Evolutionary conservation across 1,284 basidiomycete genomes (phyloP).

Genomic region (Ganoderma lucidum): DNA sequence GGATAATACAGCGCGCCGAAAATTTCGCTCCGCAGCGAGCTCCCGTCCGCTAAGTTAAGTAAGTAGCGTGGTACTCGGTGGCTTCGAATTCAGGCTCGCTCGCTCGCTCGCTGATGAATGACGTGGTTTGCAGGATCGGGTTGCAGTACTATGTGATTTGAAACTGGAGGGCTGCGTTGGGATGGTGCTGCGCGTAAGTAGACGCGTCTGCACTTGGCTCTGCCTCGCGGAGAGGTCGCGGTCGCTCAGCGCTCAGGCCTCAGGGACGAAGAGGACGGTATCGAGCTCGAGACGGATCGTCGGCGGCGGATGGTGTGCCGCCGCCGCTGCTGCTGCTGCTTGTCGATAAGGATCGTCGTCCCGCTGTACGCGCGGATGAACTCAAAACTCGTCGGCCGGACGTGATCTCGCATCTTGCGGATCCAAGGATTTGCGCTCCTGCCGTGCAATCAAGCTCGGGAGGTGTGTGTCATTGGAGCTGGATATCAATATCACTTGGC

Average conservation of each 20-base stretch:
- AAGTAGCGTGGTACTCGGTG: too few species aligned
- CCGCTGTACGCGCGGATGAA: background rate
- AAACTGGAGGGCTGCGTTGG: background rate
- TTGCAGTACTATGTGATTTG: background rate
- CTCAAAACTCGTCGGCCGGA: background rate
- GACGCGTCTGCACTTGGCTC: background rate
- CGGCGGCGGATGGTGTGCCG: background rate
- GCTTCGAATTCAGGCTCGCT: background rate
- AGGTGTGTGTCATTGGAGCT: too few species aligned
- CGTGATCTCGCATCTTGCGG: background rate
- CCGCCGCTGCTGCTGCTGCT: background rate
- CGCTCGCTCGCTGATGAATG: background rate
- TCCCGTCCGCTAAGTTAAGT: background rate
- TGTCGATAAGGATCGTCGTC: constrained; percentile 5
- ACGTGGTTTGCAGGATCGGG: background rate
- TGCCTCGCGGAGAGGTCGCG: background rate
- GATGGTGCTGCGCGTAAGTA: background rate
- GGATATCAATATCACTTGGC: too few species aligned
- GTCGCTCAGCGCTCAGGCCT: background rate
- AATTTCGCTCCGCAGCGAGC: background rate
- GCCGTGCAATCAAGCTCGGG: too few species aligned
- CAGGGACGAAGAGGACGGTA: background rate
- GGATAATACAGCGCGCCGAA: background rate
- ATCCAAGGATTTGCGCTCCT: constrained; percentile 1
- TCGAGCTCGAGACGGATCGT: background rate